These are phyloP conservation scores for Metschnikowia cerradonensis DNA, from an alignment of 805 yeast species.

Conservation along the genomic window DNA sequence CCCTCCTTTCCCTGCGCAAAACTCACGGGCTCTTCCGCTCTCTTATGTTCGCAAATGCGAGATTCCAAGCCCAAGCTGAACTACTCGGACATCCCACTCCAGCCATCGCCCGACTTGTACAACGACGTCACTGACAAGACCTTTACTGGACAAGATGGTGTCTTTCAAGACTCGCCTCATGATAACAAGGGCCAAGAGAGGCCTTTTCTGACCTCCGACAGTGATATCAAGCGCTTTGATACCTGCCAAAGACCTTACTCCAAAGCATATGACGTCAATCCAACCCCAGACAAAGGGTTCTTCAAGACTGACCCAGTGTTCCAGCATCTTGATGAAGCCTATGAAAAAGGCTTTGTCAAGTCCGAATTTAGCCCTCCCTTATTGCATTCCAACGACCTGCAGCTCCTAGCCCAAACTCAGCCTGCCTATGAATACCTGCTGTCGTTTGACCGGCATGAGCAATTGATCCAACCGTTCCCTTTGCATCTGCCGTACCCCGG, in stretches of 20 bases:
- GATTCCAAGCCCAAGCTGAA: constrained; percentile 1
- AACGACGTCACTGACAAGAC: neutral
- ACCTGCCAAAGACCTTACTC: neutral
- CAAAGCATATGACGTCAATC: neutral
- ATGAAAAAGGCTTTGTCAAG: neutral
- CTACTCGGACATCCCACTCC: constrained; percentile 1
- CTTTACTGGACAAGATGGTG: neutral
- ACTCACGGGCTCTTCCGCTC: neutral
- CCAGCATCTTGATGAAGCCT: constrained; percentile 1
- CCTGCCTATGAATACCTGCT: neutral
- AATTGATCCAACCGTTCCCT: constrained; percentile 1
- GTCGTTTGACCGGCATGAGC: constrained; percentile 1
- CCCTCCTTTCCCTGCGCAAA: neutral
- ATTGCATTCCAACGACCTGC: constrained; percentile 3
- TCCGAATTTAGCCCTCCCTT: neutral
- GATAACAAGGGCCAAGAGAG: neutral
- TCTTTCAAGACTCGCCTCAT: neutral
- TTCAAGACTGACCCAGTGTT: neutral
- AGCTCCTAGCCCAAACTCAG: neutral
- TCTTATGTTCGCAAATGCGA: constrained; percentile 4
- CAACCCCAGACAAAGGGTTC: neutral
- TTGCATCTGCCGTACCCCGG: constrained; percentile 1
- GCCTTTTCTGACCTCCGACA: neutral
- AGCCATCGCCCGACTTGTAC: constrained; percentile 2
- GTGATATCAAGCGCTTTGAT: neutral